A percentile compares a stretch with the other conserved stretches of the same genome.
Conservation (phyloP, 441 rosid genomes). For the Theobroma grandiflorum region DNA sequence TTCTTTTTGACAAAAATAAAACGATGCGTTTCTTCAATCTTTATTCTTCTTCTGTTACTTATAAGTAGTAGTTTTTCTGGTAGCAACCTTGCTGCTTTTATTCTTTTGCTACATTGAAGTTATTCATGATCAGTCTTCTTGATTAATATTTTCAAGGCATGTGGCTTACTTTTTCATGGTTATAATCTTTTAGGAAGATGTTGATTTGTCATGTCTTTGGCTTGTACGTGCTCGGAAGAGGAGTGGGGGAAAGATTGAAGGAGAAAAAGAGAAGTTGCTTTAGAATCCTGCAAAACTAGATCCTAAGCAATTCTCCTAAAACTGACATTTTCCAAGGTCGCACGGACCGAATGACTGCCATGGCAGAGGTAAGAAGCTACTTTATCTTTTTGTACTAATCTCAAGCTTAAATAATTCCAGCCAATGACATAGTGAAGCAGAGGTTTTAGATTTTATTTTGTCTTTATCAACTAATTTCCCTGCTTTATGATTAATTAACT, state of each 20-base stretch:
- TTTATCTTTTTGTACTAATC: too few species aligned
- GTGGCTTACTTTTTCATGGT: not conserved
- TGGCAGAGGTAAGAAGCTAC: not conserved
- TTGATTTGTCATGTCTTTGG: too few species aligned
- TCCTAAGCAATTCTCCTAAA: conserved; percentile 41
- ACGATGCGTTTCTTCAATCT: too few species aligned
- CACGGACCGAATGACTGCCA: not conserved
- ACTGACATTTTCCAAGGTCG: conserved; percentile 23
- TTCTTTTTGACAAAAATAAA: too few species aligned
- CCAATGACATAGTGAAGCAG: not conserved
- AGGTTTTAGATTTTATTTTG: not conserved
- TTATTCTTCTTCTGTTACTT: too few species aligned
- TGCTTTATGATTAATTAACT: not conserved
- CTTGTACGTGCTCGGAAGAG: not conserved
- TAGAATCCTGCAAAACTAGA: not conserved
- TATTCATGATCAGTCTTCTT: too few species aligned
- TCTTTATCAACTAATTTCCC: not conserved
- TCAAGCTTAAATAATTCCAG: not conserved
- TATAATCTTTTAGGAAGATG: not conserved
- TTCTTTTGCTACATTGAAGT: too few species aligned
- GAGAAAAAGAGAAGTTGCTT: too few species aligned
- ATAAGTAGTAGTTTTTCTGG: too few species aligned
- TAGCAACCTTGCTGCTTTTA: too few species aligned
- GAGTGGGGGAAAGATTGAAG: not conserved
- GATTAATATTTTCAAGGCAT: not conserved